Conservation (phyloP, 306 rosid species). For the Astragalus glycyphyllos region DNA sequence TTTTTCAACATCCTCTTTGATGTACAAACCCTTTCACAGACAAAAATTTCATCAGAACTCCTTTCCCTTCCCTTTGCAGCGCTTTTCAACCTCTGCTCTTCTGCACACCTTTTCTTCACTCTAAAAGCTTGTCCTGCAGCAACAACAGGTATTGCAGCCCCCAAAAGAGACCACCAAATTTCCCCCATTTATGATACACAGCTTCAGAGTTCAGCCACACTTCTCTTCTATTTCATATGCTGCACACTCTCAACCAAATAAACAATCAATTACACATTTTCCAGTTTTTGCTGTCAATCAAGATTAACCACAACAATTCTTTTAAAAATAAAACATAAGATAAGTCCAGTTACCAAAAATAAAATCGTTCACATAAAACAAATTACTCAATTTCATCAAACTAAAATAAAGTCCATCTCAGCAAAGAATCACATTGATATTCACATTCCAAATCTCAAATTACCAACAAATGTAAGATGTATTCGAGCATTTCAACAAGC, state of each 20-base stretch:
- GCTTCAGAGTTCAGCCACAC: constrained; percentile 32
- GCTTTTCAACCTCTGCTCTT: constrained; percentile 71
- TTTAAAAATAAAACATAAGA: not conserved
- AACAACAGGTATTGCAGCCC: constrained; percentile 83
- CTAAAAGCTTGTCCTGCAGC: constrained; percentile 84
- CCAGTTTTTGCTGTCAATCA: not conserved
- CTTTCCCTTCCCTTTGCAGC: constrained; percentile 90
- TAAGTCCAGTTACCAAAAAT: not conserved
- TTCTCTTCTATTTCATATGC: constrained; percentile 42
- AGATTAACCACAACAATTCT: not conserved
- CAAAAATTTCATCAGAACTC: constrained; percentile 86
- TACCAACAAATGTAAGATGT: not conserved
- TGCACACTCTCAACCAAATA: constrained; percentile 37
- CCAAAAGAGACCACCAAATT: constrained; percentile 90
- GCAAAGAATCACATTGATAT: not conserved
- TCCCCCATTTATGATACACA: constrained; percentile 68
- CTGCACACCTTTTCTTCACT: constrained; percentile 65
- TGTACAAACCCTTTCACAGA: constrained; percentile 92
- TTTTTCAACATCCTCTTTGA: constrained; percentile 92
- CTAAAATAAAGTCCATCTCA: not conserved
- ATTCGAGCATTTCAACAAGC: constrained; percentile 13
- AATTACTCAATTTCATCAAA: not conserved
- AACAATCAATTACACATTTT: constrained; percentile 15
- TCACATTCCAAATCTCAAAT: not conserved
- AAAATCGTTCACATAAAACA: not conserved